A percentile compares a stretch with the other conserved stretches of the same genome.
Evolutionary conservation across 1,139 yeast species (phyloP).

Genomic region (Pichia sp.): DNA sequence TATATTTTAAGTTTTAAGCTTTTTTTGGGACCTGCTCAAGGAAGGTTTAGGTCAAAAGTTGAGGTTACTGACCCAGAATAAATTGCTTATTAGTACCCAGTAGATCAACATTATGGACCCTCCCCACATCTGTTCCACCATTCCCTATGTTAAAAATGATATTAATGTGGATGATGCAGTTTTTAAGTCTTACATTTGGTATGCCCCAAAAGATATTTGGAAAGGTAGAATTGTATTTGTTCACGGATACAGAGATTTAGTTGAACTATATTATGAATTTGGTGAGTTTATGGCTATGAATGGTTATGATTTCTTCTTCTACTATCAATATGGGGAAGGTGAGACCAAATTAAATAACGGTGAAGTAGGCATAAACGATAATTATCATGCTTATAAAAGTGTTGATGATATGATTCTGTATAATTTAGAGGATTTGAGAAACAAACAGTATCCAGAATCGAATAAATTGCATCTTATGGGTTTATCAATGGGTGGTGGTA

Average conservation of each 20-base stretch:
- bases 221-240: slow-evolving; percentile 58
- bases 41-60: too few species aligned
- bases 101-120: background rate
- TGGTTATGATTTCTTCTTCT: slow-evolving; percentile 73
- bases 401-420: slow-evolving; percentile 53
- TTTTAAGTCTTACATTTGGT: slow-evolving; percentile 21
- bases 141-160: slow-evolving; percentile 5
- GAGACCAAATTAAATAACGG: slow-evolving; percentile 53
- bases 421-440: slow-evolving; percentile 30
- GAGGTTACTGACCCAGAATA: too few species aligned
- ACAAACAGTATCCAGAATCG: slow-evolving; percentile 23
- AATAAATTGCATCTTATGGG: slow-evolving; percentile 59
- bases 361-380: slow-evolving; percentile 61
- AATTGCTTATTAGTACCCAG: too few species aligned
- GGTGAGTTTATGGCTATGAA: slow-evolving; percentile 50
- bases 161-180: slow-evolving; percentile 18
- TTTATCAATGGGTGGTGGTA: slow-evolving; percentile 97
- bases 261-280: slow-evolving; percentile 46
- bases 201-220: slow-evolving; percentile 20
- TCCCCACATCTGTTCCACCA: slow-evolving; percentile 9
- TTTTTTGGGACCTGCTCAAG: too few species aligned
- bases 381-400: slow-evolving; percentile 56
- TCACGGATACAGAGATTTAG: slow-evolving; percentile 78
- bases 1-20: too few species aligned
- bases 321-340: slow-evolving; percentile 90